Percentiles rank a stretch among this genome's conserved stretches.
phyloP scores from a whole-genome alignment of 2,329 filamentous ascomycete genomes.

The Plenodomus biglobosus region DNA sequence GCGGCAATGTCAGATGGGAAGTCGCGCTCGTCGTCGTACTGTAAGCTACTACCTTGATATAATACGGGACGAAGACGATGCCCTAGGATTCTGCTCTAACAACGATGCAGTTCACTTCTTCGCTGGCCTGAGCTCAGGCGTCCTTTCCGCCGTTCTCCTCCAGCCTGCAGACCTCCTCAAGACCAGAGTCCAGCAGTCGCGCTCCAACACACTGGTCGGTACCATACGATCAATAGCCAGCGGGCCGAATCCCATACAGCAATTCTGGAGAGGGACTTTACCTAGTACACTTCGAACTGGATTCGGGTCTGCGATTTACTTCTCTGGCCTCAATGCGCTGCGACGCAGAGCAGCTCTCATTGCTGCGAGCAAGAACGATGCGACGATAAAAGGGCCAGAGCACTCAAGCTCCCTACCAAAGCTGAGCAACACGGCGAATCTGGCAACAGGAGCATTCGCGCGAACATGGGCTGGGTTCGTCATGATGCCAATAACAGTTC shows the following conservation, averaged over 20 bases:
- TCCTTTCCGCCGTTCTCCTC: conserved; percentile 83
- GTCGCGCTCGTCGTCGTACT: conserved; percentile 54
- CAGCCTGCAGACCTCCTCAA: conserved; percentile 97
- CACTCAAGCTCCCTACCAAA: conserved; percentile 75
- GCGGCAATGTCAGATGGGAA: conserved; percentile 56
- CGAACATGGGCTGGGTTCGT: conserved; percentile 84
- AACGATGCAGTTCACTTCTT: conserved; percentile 68
- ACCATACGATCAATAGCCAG: conserved; percentile 71
- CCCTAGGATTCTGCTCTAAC: not conserved
- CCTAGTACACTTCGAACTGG: conserved; percentile 93
- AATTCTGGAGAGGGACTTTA: conserved; percentile 88
- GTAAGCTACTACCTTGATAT: conserved; percentile 35
- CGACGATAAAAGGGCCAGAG: conserved; percentile 14
- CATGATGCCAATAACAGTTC: conserved; percentile 93
- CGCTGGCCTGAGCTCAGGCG: conserved; percentile 83
- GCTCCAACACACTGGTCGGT: conserved; percentile 64
- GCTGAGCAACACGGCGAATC: conserved; percentile 80
- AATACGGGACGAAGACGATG: not conserved
- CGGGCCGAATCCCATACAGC: conserved; percentile 66
- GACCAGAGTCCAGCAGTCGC: conserved; percentile 89
- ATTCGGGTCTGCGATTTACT: conserved; percentile 91
- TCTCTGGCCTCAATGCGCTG: conserved; percentile 81
- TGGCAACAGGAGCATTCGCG: conserved; percentile 80
- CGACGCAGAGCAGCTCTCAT: conserved; percentile 62
- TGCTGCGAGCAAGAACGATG: conserved; percentile 18